Evolutionary conservation across 1,139 yeast species (phyloP).

Genomic region (Saccharomycopsis hybrid): DNA sequence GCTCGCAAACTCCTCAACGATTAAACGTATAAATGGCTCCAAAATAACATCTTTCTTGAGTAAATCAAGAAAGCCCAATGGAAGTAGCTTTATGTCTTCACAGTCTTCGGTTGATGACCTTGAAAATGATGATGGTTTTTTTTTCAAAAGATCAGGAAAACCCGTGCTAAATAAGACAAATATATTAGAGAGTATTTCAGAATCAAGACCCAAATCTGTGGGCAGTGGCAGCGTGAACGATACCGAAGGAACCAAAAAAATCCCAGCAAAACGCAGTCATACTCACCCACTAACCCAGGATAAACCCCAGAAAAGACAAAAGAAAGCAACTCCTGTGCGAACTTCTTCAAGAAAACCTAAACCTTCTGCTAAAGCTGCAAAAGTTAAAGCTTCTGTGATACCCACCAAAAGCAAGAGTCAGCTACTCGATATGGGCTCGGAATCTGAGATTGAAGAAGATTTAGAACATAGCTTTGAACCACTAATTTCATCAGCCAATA

Average conservation of each 20-base stretch:
- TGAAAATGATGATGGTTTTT: constrained; percentile 13
- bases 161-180: constrained; percentile 3
- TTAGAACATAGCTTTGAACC: background rate
- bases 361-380: background rate
- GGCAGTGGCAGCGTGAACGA: background rate
- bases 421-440: constrained; percentile 16
- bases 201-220: background rate
- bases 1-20: background rate
- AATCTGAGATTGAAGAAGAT: constrained; percentile 11
- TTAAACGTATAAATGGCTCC: background rate
- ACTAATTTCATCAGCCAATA: background rate
- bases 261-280: background rate
- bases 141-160: constrained; percentile 7
- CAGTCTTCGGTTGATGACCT: constrained; percentile 3
- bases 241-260: background rate
- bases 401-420: constrained; percentile 4
- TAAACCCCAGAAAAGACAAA: background rate
- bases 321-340: background rate
- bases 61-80: background rate
- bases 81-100: background rate
- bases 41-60: constrained; percentile 2
- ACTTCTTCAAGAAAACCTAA: background rate
- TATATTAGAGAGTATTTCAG: constrained; percentile 5
- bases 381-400: background rate
- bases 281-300: too few relatives aligned